These are phyloP conservation scores for Dorcoceras hygrometricum DNA, from an alignment of 257 asterid genomes.

Conservation along the genomic window DNA sequence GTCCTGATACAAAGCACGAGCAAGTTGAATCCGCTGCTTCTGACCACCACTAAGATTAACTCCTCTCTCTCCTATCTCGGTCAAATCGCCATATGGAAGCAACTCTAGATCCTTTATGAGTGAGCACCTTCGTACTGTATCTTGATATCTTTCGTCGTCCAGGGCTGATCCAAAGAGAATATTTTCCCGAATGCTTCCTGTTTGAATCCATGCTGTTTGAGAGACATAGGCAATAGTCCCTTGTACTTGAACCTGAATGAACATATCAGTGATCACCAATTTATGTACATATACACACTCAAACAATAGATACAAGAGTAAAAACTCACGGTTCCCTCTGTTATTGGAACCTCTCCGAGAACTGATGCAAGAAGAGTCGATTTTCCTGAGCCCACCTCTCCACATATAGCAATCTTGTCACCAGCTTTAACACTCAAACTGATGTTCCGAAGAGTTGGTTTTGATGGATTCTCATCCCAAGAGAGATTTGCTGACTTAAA, in stretches of 20 bases:
- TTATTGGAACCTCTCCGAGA: conserved; percentile 87
- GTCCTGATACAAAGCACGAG: conserved; percentile 32
- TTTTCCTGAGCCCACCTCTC: conserved; percentile 98
- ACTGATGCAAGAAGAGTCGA: conserved; percentile 83
- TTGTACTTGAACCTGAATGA: conserved; percentile 57
- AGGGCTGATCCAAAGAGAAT: conserved; percentile 72
- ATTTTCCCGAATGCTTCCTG: conserved; percentile 82
- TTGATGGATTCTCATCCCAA: conserved; percentile 62
- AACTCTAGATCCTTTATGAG: conserved; percentile 81
- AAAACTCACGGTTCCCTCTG: conserved; percentile 73
- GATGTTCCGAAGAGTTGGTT: conserved; percentile 53
- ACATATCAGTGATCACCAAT: neutral
- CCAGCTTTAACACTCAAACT: conserved; percentile 55
- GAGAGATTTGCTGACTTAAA: conserved; percentile 63
- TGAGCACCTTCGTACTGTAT: conserved; percentile 74
- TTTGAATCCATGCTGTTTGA: conserved; percentile 98
- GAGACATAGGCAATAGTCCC: conserved; percentile 89
- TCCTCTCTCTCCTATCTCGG: conserved; percentile 49
- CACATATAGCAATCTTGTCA: conserved; percentile 86
- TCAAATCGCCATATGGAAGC: conserved; percentile 79
- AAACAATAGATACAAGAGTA: conserved; percentile 1
- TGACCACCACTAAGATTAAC: conserved; percentile 35
- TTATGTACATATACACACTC: neutral
- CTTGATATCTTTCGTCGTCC: conserved; percentile 59
- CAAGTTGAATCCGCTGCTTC: conserved; percentile 32